phyloP scores from a whole-genome alignment of 1,284 basidiomycete genomes.

The Wolfiporia cocos region DNA sequence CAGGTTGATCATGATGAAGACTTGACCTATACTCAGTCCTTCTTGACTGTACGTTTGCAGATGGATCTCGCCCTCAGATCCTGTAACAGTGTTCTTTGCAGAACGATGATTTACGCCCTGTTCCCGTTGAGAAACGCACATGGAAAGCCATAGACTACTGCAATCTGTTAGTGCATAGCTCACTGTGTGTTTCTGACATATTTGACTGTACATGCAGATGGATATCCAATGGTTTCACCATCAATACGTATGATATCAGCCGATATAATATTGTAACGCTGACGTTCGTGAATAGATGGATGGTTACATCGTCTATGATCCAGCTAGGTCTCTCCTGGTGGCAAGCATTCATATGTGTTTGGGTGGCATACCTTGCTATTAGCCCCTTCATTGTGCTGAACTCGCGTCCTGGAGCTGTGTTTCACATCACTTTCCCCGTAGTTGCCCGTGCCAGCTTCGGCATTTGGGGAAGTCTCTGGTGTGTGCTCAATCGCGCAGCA shows the following conservation, averaged over 20 bases:
- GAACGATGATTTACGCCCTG: constrained; percentile 64
- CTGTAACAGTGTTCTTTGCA: constrained; percentile 20
- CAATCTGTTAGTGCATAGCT: constrained; percentile 49
- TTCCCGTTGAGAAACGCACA: constrained; percentile 47
- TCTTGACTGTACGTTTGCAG: constrained; percentile 25
- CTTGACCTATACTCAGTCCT: constrained; percentile 22
- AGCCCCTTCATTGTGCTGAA: constrained; percentile 76
- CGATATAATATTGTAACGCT: constrained; percentile 4
- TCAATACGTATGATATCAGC: constrained; percentile 56
- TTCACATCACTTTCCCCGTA: constrained; percentile 78
- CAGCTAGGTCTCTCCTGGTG: constrained; percentile 75
- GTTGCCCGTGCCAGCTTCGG: constrained; percentile 76
- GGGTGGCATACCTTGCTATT: constrained; percentile 69
- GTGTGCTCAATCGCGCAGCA: constrained; percentile 72
- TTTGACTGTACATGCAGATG: too few relatives aligned
- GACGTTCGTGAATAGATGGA: constrained; percentile 42
- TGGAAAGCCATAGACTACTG: constrained; percentile 61
- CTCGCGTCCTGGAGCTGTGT: constrained; percentile 74
- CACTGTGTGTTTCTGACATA: too few relatives aligned
- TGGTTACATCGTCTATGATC: constrained; percentile 74
- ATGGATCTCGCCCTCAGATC: too few relatives aligned
- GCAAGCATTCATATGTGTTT: constrained; percentile 78
- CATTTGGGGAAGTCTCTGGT: constrained; percentile 77
- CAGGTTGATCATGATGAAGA: constrained; percentile 4
- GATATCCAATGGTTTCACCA: constrained; percentile 78